Percentiles rank a stretch among this genome's conserved stretches.
These are phyloP conservation scores for Penicillium paxilli DNA, from an alignment of 495 filamentous ascomycete species.

Conservation along the genomic window DNA sequence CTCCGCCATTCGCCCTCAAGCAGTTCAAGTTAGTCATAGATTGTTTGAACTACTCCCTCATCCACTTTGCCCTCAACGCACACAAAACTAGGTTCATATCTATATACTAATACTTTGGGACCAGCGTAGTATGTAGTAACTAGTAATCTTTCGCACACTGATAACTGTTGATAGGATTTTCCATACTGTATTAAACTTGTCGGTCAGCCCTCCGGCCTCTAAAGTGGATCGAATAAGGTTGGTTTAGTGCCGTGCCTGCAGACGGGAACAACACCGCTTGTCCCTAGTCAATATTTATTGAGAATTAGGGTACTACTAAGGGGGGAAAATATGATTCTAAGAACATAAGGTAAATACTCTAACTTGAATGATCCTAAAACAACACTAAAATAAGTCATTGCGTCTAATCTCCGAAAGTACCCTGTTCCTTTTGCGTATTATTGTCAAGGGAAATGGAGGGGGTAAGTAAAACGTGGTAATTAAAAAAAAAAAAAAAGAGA, in stretches of 20 bases:
- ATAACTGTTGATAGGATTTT: no score
- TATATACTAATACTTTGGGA: no score
- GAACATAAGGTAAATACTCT: no score
- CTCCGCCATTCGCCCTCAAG: not conserved
- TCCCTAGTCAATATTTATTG: slow-evolving; percentile 4
- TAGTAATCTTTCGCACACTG: no score
- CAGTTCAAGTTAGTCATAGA: not conserved
- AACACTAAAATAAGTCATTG: not conserved
- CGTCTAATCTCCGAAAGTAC: not conserved
- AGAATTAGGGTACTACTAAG: no score
- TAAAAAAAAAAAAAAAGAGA: not conserved
- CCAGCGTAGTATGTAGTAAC: no score
- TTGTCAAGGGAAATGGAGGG: no score
- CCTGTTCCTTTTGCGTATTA: not conserved
- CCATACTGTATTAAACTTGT: not conserved
- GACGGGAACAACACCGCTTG: slow-evolving; percentile 17
- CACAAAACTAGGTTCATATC: no score
- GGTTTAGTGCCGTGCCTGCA: slow-evolving; percentile 30
- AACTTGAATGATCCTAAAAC: no score
- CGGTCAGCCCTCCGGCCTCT: slow-evolving; percentile 1
- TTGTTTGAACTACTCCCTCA: not conserved
- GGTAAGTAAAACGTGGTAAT: no score
- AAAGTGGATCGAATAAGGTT: slow-evolving; percentile 27
- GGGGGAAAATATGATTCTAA: no score
- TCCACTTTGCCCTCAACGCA: not conserved